Evolutionary conservation across 2,329 filamentous ascomycete species (phyloP).

Genomic region (Zalaria obscura): DNA sequence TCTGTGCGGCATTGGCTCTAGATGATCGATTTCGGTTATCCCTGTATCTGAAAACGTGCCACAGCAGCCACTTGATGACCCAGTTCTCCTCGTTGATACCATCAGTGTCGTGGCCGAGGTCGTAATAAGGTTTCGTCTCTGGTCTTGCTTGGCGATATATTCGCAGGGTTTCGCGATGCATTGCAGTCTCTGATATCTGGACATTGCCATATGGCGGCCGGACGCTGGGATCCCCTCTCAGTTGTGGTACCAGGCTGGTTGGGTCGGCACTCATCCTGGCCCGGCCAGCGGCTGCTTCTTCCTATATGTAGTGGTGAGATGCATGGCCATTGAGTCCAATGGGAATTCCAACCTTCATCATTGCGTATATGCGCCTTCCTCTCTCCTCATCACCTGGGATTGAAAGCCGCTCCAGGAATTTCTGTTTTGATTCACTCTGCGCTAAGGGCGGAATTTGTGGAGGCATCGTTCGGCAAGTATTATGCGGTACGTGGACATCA

Average conservation of each 20-base stretch:
- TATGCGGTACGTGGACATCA: no score
- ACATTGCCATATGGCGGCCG: conserved; percentile 29
- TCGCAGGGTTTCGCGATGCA: conserved; percentile 27
- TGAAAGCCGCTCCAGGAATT: conserved; percentile 27
- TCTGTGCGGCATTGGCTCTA: no score
- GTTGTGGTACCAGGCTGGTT: conserved; percentile 24
- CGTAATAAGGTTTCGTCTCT: conserved; percentile 26
- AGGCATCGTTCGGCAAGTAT: no score
- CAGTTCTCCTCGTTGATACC: conserved; percentile 32
- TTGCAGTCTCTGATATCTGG: conserved; percentile 34
- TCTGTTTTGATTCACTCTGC: conserved; percentile 30
- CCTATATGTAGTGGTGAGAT: conserved; percentile 13
- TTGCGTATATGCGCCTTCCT: conserved; percentile 23
- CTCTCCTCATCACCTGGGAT: conserved; percentile 22
- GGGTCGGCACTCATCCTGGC: conserved; percentile 25
- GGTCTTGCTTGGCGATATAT: conserved; percentile 25
- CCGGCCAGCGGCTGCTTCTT: conserved; percentile 28
- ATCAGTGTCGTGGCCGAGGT: conserved; percentile 25
- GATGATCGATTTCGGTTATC: conserved; percentile 19
- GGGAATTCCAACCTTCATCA: conserved; percentile 26
- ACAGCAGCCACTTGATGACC: conserved; percentile 37
- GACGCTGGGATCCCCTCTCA: conserved; percentile 17
- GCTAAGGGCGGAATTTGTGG: conserved; percentile 18
- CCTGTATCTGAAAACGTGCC: conserved; percentile 36
- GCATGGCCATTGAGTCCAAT: neutral